Base-by-base conservation (phyloP, 257 asterid genomes). In the Misopates orontium region DNA sequence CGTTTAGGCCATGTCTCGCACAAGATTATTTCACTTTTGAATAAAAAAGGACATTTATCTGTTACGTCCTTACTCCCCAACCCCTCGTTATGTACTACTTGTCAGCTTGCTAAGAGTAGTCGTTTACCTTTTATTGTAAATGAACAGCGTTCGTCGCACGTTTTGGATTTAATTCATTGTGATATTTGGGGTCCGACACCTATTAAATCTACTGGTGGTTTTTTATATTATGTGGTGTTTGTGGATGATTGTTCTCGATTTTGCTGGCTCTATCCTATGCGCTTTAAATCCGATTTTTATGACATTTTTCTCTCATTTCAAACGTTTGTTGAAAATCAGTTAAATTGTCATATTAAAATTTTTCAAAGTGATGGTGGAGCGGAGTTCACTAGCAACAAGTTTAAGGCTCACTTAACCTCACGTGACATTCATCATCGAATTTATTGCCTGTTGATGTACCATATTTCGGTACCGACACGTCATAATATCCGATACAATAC, bases 151-250 rank as follows among this genome's bases (percentile, higher is more conserved):
- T 28, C 66, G 11, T 5, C 19, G 0, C 0, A 13, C 24, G 25
- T 31, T 17, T 24, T 68, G 5, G 57, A 56, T 1, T 25, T 41
- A 15, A 42, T 56, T 8, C 73, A 68, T 19, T 68, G 73, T 47
- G 73, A 68, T 24, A 24, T 68, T n/a, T 68, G 67, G 73, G 73
- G 71, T 1, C 64, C 71, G 0, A 42, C 64, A 8, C 71, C 54
- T 3, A 22, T 56, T 40, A 1, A 2, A 14, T 36, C 64, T 12
- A 4, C 40, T 36, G 17, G 8, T 18, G 54, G 52, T 10, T 66
- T 2, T 56, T 17, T 41, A 1, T 66, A n/a, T n/a, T n/a, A n/a
- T n/a, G n/a, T n/a, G n/a, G n/a, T n/a, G n/a, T n/a, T n/a, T n/a
- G n/a, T n/a, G 9, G 71, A 66, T 41, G 63, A 55, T 39, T 66